phyloP scores from a whole-genome alignment of 805 yeast genomes.

The Tetrapisispora nanseiensis region DNA sequence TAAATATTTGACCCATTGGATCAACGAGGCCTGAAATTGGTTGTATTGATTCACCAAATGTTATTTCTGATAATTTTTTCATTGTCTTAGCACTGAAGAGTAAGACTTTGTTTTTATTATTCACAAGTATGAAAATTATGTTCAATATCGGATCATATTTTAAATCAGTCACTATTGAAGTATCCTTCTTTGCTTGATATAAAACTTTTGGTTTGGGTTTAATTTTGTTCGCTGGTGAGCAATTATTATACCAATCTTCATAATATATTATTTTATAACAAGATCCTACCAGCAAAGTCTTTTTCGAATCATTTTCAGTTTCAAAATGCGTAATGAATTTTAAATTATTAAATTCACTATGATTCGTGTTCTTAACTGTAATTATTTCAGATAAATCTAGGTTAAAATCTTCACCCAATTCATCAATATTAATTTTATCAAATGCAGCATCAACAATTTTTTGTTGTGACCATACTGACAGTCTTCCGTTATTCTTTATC shows the following conservation, averaged over 20 bases:
- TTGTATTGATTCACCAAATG: constrained; percentile 9
- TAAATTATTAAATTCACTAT: constrained; percentile 6
- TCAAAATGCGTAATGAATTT: constrained; percentile 9
- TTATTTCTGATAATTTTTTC: constrained; percentile 11
- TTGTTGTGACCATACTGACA: constrained; percentile 21
- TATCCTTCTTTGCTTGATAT: constrained; percentile 10
- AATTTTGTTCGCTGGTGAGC: background rate
- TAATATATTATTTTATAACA: constrained; percentile 13
- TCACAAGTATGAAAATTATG: constrained; percentile 17
- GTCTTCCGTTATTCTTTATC: constrained; percentile 18
- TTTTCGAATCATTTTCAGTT: constrained; percentile 1
- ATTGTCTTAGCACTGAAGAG: constrained; percentile 11
- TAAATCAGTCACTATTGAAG: constrained; percentile 23
- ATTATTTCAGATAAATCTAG: background rate
- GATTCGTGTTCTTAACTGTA: background rate
- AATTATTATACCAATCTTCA: constrained; percentile 11
- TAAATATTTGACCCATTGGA: constrained; percentile 21
- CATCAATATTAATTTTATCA: constrained; percentile 15
- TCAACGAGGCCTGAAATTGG: constrained; percentile 25
- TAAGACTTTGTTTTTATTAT: constrained; percentile 15
- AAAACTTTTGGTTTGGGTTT: constrained; percentile 3
- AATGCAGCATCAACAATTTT: constrained; percentile 23
- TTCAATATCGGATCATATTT: constrained; percentile 13
- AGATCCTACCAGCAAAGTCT: constrained; percentile 17
- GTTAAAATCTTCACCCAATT: constrained; percentile 5